A percentile compares a stretch with the other conserved stretches of the same genome.
These are phyloP conservation scores for Urochloa ruziziensis DNA, from an alignment of 176 grass and related monocot genomes.

Conservation along the genomic window DNA sequence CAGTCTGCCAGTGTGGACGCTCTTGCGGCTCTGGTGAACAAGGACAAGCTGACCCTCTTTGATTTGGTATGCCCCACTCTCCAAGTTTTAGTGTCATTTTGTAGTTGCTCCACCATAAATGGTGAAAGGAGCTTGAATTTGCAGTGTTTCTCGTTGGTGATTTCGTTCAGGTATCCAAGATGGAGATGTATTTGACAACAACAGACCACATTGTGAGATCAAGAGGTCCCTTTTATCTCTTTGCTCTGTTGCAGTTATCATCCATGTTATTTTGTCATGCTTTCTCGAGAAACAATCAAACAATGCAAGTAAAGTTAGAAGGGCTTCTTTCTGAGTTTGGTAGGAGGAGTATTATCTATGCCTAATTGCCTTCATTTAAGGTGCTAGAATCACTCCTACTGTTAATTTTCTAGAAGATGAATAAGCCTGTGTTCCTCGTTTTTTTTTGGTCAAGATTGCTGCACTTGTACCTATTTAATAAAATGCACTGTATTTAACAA, in stretches of 20 bases:
- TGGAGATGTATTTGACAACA: conserved; percentile 93
- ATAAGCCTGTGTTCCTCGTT: background rate
- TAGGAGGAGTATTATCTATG: background rate
- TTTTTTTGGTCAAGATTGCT: conserved; percentile 18
- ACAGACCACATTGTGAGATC: conserved; percentile 71
- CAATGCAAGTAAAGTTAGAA: conserved; percentile 13
- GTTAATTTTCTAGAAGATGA: background rate
- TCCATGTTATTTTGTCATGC: background rate
- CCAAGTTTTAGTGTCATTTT: background rate
- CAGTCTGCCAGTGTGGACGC: conserved; percentile 60
- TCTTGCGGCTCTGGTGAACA: conserved; percentile 66
- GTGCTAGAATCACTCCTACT: background rate
- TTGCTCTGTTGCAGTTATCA: background rate
- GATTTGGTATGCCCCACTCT: conserved; percentile 53
- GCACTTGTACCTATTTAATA: background rate
- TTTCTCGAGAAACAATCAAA: background rate
- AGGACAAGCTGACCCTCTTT: conserved; percentile 60
- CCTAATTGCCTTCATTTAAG: background rate
- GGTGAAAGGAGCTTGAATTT: background rate
- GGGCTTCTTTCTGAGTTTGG: background rate
- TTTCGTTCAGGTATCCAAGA: conserved; percentile 73
- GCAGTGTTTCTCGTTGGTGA: conserved; percentile 10
- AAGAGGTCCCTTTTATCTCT: conserved; percentile 55
- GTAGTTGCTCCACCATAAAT: background rate
- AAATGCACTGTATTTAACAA: background rate